Evolutionary conservation across 768 basidiomycete species (phyloP), one percentile per base, ranked within the genome.

Genomic region (Trametes maxima): DNA sequence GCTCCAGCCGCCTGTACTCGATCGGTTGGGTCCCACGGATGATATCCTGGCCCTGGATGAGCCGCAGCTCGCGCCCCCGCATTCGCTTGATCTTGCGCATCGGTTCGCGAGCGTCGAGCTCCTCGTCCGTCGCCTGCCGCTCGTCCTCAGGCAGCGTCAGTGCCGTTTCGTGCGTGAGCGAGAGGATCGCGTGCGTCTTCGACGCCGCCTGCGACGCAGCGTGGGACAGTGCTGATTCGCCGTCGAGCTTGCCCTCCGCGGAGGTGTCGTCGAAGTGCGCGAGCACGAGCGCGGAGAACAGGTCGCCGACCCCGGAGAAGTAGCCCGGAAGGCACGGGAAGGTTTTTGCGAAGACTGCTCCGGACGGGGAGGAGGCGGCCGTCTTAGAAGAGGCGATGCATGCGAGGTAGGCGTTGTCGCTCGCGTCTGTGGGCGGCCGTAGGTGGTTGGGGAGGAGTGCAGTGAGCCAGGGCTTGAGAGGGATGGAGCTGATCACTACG

Each of bases 271-370:
- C 71, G 73, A 86, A 98, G 68, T 95, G 89, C 0, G 86, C 95
- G 4, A 96, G 80, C 25, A 95, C 85, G 57, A 98, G 85, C 1
- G 96, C 92, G 6, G 94, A 94, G 78, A 98, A 98, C 57, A 98
- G 86, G 73, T 99, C 97, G 17, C 97, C 97, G 12, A 97, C 95
- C 24, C 97, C 97, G 19, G 93, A 90, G 73, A 95, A 98, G 77
- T 98, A 97, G 12, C 95, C 95, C 5, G 88, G 84, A 46, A 98
- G 81, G 28, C 88, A 81, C 2, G 89, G 88, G 10, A 99, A 85
- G 45, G 80, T 82, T 68, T 86, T 86, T 0, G 85, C 86, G 73
- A 90, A 85, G 3, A 95, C 84, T 0, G 73, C 28, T 33, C 28
- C 71, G 12, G 40, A 12, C 19, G 25, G 1, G 0, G 83, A 82